Base-by-base conservation (phyloP, 2,329 filamentous ascomycete species). In the Talaromyces sp. region DNA sequence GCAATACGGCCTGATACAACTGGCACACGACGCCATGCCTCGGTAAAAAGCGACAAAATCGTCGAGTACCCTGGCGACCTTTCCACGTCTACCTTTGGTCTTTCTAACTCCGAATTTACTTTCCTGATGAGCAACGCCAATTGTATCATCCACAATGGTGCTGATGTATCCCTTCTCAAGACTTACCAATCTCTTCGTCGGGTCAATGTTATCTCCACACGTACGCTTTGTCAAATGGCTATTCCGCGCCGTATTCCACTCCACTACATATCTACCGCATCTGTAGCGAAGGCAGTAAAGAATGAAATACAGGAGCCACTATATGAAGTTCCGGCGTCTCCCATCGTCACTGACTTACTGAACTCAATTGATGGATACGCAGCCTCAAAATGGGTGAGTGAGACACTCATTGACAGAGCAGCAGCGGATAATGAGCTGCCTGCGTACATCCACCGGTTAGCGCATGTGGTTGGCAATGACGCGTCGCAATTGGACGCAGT, bases 111-210 rank as follows among this genome's bases (percentile, higher is more conserved):
- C 7, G 16, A 56, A 35, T 54, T 6, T 13, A 14, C 3, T 0
- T 45, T 24, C 1, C 68, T 85, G 2, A 71, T 71, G n/a, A 31
- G 56, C 3, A 54, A 69, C 3, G 76, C 73, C 1, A 76, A 83
- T 67, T 69, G 82, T 3, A 82, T 89, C 59, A 82, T 90, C 31
- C 88, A 86, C 71, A 78, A 75, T 60, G 84, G 80, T 8, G 81
- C 82, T n/a, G 75, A 79, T n/a, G 67, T 70, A 16, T 73, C 70
- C 0, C 72, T 69, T 57, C 56, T 71, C 57, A 71, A 77, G 27
- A 69, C 60, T 8, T 79, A 78, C 64, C 54, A 64, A 2, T 61
- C 63, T 2, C 68, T 79, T 0, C 69, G 69, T 1, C 5, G 50
- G 1, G 24, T 67, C 1, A 79, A 78, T 63, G 56, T 76, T 2